phyloP scores from a whole-genome alignment of 331 rosid genomes.

The Rhamnella rubrinervis region DNA sequence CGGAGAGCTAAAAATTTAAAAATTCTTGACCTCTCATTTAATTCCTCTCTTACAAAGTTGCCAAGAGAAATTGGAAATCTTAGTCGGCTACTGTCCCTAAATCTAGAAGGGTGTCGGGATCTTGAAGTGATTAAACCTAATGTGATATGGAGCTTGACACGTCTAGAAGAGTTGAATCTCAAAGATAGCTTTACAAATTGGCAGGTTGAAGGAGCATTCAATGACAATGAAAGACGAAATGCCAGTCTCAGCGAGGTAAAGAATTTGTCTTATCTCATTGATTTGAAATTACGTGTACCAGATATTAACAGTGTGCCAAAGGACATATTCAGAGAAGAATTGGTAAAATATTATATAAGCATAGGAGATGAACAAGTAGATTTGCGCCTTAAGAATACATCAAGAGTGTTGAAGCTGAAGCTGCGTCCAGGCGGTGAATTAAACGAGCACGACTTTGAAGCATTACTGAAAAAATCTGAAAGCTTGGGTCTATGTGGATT shows the following conservation, averaged over 20 bases:
- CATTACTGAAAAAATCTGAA: no score
- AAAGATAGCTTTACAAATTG: neutral
- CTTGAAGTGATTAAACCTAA: neutral
- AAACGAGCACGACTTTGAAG: no score
- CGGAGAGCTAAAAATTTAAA: neutral
- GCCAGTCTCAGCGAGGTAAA: neutral
- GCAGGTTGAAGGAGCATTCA: neutral
- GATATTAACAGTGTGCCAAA: neutral
- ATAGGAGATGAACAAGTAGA: no score
- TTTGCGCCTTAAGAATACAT: no score
- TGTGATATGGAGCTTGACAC: neutral
- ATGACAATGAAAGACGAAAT: no score
- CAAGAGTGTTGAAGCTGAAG: no score
- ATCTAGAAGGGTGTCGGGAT: fast-evolving
- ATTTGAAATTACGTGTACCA: neutral
- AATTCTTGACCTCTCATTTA: neutral
- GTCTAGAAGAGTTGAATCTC: neutral
- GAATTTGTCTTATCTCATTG: no score
- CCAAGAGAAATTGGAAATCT: neutral
- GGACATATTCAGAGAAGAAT: neutral
- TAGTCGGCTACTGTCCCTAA: neutral
- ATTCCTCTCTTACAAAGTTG: neutral
- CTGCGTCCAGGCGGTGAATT: no score
- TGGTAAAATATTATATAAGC: no score
- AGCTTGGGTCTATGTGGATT: no score